A percentile compares a stretch with the other conserved stretches of the same genome.
Conservation (phyloP, 768 basidiomycete species). For the Suillus tomentosus region DNA sequence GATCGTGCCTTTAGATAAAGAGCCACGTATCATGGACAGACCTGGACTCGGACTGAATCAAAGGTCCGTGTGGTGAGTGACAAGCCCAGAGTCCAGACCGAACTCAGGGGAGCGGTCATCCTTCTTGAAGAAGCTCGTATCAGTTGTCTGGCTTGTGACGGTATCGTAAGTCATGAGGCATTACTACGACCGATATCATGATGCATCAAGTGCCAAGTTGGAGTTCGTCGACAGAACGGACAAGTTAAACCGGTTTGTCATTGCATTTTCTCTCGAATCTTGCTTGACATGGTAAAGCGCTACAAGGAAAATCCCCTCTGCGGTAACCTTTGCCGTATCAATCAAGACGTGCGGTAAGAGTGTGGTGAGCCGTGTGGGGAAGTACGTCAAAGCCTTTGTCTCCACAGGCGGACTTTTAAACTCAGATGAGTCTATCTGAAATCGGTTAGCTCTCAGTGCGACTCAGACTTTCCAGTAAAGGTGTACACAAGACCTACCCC, state of each 20-base stretch:
- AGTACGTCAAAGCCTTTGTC: neutral
- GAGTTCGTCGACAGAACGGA: too few species aligned
- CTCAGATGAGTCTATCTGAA: neutral
- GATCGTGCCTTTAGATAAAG: neutral
- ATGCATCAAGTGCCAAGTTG: too few species aligned
- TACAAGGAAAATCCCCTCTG: too few species aligned
- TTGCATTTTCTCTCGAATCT: neutral
- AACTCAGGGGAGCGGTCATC: too few species aligned
- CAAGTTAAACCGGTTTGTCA: neutral
- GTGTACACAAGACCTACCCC: neutral
- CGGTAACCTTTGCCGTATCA: neutral
- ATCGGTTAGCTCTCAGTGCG: neutral
- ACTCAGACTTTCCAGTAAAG: neutral
- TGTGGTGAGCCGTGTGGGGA: neutral
- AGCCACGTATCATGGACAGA: neutral
- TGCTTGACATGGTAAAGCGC: neutral
- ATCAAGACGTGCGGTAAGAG: neutral
- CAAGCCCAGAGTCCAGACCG: too few species aligned
- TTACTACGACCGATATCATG: too few species aligned
- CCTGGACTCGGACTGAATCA: too few species aligned
- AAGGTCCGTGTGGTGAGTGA: too few species aligned
- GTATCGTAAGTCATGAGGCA: too few species aligned
- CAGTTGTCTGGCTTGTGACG: too few species aligned
- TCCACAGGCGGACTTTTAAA: neutral
- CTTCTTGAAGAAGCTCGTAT: too few species aligned